Evolutionary conservation across 768 basidiomycete genomes (phyloP), one percentile per base, ranked within the genome.

Genomic region (Suillus placidus): DNA sequence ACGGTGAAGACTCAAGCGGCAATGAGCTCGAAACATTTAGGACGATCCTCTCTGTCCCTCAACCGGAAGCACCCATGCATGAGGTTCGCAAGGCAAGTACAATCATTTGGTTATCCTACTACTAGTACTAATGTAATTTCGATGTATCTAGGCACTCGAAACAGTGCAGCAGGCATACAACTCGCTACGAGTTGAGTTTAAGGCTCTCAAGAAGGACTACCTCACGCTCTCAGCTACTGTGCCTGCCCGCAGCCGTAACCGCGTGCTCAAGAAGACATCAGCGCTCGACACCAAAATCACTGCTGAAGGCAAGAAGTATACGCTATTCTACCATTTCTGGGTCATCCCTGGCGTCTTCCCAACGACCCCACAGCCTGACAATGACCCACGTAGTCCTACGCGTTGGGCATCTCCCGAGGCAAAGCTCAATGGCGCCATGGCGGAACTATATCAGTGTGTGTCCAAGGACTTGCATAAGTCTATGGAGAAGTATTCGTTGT

Each of bases 61-160:
- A 34, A 43, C 60, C 12, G 30, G 47, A 42, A 32, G 60, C 26
- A 14, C 30, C n/a, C 43, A 23, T 30, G 30, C n/a, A 40, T 16
- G 40, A 45, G 60, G 42, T 61, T 26, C 60, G 13, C 6, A 61
- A 61, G 60, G 60, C 47, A 34, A 61, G 60, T 43, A 18, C 42
- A 43, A 18, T 43, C 42, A 43, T 43, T 18, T 18, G 16, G 42
- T 18, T 18, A 43, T 43, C 18, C 42, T 43, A 16, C 42, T 43
- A 18, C 42, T 43, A 16, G 42, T 18, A 7, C 18, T 43, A 18
- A 18, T 43, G 42, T 43, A 43, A 18, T 43, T 7, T 43, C 18
- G 6, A 43, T 43, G 42, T 43, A 43, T 43, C 16, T 58, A 58
- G 57, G 57, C 20, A 10, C 57, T 58, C 2, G 57, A 32, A 37